Base-by-base conservation (phyloP, 495 filamentous ascomycete genomes). In the Niebla homalea region DNA sequence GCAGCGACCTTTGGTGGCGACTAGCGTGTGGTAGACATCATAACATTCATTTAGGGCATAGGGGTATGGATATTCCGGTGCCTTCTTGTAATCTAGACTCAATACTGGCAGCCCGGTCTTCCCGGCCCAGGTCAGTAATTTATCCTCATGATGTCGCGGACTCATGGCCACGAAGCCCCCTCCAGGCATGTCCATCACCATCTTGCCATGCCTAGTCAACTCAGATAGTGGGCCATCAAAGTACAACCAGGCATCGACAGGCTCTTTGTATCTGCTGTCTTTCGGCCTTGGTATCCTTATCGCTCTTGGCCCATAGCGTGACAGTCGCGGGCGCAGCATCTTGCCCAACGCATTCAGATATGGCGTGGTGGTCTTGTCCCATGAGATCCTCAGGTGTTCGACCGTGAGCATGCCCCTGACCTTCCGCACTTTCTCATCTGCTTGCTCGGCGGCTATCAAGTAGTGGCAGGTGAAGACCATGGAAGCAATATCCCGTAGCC, bases 121-220 rank as follows among this genome's bases (percentile, higher is more conserved):
- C 6, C 80, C 85, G 0, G 92, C 84, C 92, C 92, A 98, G 2
- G 81, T 76, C 45, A 94, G 75, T 12, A 98, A 71, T 61, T 90
- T 93, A 60, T 97, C 92, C 57, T 98, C 93, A 54, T 92, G 84
- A 57, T 80, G 81, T 48, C 93, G 70, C 15, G 92, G 93, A 43
- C 81, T 77, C 92, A 98, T 97, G 0, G 92, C 89, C 25, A 97
- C 90, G 58, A 88, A 98, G 0, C 92, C 92, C 20, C 92, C 92
- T 7, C 92, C 92, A 0, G 92, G 93, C 11, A 97, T 81, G 68
- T 97, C 89, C 37, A 98, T 56, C 0, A 98, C 74, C n/a, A 98
- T 56, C 49, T 80, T 81, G 21, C 73, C 85, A 60, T 89, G 85
- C n/a, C 79, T 75, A 55, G 77, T 77, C 15, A 98, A 62, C 15